Conservation (phyloP, 1,139 yeast species). For the Candida tropicalis region DNA sequence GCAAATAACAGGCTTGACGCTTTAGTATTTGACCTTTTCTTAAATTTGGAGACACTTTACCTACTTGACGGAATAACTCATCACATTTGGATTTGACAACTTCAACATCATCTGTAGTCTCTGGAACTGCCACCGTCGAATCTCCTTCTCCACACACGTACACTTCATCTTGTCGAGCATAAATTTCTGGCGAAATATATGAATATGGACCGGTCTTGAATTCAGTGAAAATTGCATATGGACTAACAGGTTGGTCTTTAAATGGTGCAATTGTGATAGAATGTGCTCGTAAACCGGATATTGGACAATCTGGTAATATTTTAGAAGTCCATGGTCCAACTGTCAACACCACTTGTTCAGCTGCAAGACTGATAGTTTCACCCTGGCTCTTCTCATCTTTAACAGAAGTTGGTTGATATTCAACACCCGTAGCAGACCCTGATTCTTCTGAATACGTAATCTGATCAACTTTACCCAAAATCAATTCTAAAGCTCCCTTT, state of each 20-base stretch:
- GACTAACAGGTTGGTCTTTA: slow-evolving; percentile 69
- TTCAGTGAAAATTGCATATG: slow-evolving; percentile 94
- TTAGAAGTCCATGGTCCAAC: slow-evolving; percentile 98
- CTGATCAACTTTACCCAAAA: slow-evolving; percentile 81
- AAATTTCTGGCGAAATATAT: slow-evolving; percentile 88
- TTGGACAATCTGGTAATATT: slow-evolving; percentile 88
- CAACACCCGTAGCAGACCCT: slow-evolving; percentile 67
- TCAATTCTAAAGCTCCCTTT: slow-evolving; percentile 79
- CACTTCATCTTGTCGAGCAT: slow-evolving; percentile 94
- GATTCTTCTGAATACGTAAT: slow-evolving; percentile 62
- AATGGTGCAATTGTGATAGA: slow-evolving; percentile 89
- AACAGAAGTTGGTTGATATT: slow-evolving; percentile 61
- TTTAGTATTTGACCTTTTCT: slow-evolving; percentile 75
- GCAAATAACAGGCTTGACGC: slow-evolving; percentile 94
- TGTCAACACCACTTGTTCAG: slow-evolving; percentile 78
- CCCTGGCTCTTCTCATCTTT: slow-evolving; percentile 30
- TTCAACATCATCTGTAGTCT: slow-evolving; percentile 90
- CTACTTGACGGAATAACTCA: slow-evolving; percentile 79
- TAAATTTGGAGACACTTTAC: slow-evolving; percentile 72
- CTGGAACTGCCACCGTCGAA: slow-evolving; percentile 86
- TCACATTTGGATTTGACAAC: slow-evolving; percentile 89
- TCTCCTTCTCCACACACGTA: slow-evolving; percentile 98
- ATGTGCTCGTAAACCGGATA: slow-evolving; percentile 90
- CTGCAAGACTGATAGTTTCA: slow-evolving; percentile 46
- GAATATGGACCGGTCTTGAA: slow-evolving; percentile 65